Conservation (phyloP, 805 yeast genomes). For the Wickerhamomyces hampshirensis region DNA sequence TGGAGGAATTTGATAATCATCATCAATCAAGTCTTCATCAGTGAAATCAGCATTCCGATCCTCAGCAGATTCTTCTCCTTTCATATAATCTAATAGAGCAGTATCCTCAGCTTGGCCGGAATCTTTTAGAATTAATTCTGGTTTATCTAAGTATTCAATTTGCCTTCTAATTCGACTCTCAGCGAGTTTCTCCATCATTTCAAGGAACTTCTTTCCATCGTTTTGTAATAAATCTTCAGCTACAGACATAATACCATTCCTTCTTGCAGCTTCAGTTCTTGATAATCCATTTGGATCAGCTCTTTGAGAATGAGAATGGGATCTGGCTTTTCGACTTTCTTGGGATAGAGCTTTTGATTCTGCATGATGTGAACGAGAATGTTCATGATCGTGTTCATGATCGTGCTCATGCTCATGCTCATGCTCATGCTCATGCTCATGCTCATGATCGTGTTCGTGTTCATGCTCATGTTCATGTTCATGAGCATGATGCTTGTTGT, state of each 20-base stretch:
- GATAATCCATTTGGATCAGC: neutral
- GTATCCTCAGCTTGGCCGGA: slow-evolving; percentile 26
- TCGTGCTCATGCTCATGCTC: slow-evolving; percentile 3
- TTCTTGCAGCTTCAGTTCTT: slow-evolving; percentile 10
- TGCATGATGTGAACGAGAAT: neutral
- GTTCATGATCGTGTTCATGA: neutral
- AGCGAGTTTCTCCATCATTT: slow-evolving; percentile 75
- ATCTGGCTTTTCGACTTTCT: neutral
- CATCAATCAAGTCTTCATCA: slow-evolving; percentile 10
- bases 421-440: neutral
- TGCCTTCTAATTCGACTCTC: slow-evolving; percentile 38
- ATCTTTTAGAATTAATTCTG: slow-evolving; percentile 15
- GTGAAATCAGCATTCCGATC: slow-evolving; percentile 7
- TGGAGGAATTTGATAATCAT: slow-evolving; percentile 4
- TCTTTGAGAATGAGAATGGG: neutral
- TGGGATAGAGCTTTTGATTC: slow-evolving; percentile 2
- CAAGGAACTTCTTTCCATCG: slow-evolving; percentile 73
- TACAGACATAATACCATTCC: slow-evolving; percentile 47
- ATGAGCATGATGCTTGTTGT: slow-evolving; percentile 1
- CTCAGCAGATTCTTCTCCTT: slow-evolving; percentile 22
- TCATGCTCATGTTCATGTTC: slow-evolving; percentile 5
- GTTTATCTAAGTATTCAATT: slow-evolving; percentile 11
- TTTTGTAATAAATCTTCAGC: slow-evolving; percentile 77
- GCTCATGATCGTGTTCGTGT: slow-evolving; percentile 5
- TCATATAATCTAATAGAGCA: slow-evolving; percentile 24